Conservation (phyloP, 2,329 filamentous ascomycete species). For the Gliomastix tumulicola region DNA sequence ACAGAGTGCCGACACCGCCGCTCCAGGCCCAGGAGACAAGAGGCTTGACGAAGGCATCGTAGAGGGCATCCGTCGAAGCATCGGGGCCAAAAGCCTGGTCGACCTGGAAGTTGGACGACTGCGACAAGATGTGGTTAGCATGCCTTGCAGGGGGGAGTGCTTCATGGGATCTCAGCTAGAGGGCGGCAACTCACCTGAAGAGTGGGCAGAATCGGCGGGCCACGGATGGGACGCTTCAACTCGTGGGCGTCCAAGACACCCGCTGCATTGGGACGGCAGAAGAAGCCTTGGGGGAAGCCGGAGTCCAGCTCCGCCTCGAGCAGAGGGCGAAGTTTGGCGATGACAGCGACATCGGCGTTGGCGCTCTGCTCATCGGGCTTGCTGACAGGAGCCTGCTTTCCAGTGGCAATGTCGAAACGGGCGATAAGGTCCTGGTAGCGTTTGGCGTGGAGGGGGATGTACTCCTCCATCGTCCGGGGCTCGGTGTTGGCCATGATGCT, state of each 20-base stretch:
- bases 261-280: neutral
- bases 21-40: conserved; percentile 37
- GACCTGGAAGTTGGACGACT: conserved; percentile 25
- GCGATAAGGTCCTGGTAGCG: neutral
- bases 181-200: too few relatives aligned
- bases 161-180: too few relatives aligned
- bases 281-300: conserved; percentile 1
- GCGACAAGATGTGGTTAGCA: neutral
- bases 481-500: too few relatives aligned
- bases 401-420: neutral
- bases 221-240: conserved; percentile 1
- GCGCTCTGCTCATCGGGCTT: neutral
- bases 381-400: neutral
- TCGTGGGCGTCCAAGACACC: conserved; percentile 1
- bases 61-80: conserved; percentile 28
- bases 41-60: conserved; percentile 28
- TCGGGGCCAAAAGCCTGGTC: conserved; percentile 27
- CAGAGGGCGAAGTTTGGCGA: conserved; percentile 1
- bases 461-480: neutral
- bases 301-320: conserved; percentile 1
- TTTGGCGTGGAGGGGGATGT: neutral
- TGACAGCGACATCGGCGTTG: conserved; percentile 2
- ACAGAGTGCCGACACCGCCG: conserved; percentile 40
- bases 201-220: neutral
- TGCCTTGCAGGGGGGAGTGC: neutral